These are phyloP conservation scores for Dioscorea alata DNA, from an alignment of 106 monocot species.

Conservation along the genomic window DNA sequence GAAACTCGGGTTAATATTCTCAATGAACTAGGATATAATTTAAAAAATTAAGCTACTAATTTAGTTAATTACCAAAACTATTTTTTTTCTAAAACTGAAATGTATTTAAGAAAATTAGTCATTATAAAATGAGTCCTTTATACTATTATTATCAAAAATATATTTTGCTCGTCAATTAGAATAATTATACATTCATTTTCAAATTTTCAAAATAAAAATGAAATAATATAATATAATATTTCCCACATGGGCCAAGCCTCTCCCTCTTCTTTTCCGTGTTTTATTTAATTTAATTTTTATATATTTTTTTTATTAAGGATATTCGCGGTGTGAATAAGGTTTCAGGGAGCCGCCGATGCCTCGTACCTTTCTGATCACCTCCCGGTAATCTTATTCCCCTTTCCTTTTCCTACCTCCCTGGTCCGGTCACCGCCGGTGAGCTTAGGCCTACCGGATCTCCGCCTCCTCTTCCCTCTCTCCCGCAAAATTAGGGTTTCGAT, in stretches of 20 bases:
- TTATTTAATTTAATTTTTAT: neutral
- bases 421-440: constrained; percentile 22
- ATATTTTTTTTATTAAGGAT: neutral
- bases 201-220: no score
- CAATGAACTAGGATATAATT: no score
- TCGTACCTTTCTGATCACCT: constrained; percentile 37
- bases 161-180: no score
- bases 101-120: no score
- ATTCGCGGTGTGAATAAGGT: constrained; percentile 3
- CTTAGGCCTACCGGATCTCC: constrained; percentile 13
- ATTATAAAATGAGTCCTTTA: no score
- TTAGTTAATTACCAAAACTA: no score
- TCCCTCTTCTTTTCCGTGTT: neutral
- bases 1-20: no score
- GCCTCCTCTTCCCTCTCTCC: constrained; percentile 11
- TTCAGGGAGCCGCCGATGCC: neutral
- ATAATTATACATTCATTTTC: no score
- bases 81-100: no score
- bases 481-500: constrained; percentile 10
- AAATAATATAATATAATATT: neutral
- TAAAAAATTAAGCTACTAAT: no score
- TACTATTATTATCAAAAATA: no score
- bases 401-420: neutral
- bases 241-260: neutral
- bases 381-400: constrained; percentile 25